Evolutionary conservation across 1,139 yeast genomes (phyloP), one percentile per base, ranked within the genome.

Genomic region (Magnusiomyces ingens): DNA sequence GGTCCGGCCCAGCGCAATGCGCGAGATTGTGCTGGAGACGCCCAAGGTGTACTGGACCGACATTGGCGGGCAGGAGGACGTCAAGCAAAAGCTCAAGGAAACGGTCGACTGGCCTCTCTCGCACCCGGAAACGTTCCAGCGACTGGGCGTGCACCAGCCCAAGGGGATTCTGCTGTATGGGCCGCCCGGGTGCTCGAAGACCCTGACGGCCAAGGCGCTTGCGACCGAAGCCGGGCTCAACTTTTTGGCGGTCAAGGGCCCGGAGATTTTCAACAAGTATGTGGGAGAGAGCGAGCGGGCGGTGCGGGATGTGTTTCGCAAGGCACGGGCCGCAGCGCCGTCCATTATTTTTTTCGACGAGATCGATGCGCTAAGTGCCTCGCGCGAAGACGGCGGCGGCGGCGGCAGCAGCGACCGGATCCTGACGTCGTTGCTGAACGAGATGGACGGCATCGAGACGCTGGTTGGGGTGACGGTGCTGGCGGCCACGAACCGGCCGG

Each of bases 101-200:
- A 94, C 94, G 67, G 93, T 93, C 19, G 96, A 90, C 64, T 74
- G 95, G 63, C 99, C 99, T 0, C 71, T 94, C 40, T 85, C 85
- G 55, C 95, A 95, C 1, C 79, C 90, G 0, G 89, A 80, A 1
- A 77, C 95, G 0, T 93, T 93, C 67, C 74, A 74, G 26, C 74
- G 78, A 44, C 73, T 94, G 11, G 99, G 98, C 0, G 83, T 94
- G 6, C 76, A 79, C 55, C 93, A 98, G 0, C 99, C 99, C 1
- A 86, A 89, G 62, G 98, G 98, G 42, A 85, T 91, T 0, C 70
- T 91, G 49, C 72, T 91, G 18, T 91, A 91, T 67, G 98, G 98
- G 0, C 98, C 98, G 0, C 98, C 98, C 0, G 98, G 98, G 6
- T 91, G 97, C 71, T 90, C 97, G 6, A 91, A 91, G 64, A 91